phyloP scores from a whole-genome alignment of 148 eudicot species.

The Mesembryanthemum crystallinum region DNA sequence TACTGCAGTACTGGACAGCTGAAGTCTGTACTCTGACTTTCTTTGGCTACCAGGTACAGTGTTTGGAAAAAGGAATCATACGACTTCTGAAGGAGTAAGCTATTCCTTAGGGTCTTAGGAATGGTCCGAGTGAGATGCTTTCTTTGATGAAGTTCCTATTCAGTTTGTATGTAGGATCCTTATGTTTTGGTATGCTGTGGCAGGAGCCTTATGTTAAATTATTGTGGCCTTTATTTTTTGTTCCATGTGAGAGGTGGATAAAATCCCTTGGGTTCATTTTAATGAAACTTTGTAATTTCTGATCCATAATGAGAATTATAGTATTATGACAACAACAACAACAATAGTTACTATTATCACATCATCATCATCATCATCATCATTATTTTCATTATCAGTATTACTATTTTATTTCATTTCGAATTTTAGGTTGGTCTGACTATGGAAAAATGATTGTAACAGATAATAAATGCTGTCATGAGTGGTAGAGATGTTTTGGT shows the following conservation, averaged over 20 bases:
- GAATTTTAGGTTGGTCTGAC: conserved; percentile 11
- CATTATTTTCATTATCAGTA: not conserved
- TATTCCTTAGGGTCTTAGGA: too few relatives aligned
- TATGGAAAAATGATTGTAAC: conserved; percentile 18
- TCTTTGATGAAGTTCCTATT: not conserved
- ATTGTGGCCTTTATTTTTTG: not conserved
- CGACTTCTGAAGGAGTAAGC: too few relatives aligned
- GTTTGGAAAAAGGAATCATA: too few relatives aligned
- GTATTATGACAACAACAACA: not conserved
- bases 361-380: too few relatives aligned
- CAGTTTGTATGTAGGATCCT: not conserved
- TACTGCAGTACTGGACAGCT: too few relatives aligned
- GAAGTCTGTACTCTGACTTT: too few relatives aligned
- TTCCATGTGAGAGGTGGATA: not conserved
- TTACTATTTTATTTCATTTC: not conserved
- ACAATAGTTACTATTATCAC: too few relatives aligned
- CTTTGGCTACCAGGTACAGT: too few relatives aligned
- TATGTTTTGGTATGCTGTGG: too few relatives aligned
- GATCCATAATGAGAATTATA: not conserved
- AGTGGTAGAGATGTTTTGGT: conserved; percentile 92
- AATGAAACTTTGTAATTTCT: not conserved
- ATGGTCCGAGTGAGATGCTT: not conserved
- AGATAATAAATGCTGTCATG: conserved; percentile 93
- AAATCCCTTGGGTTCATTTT: not conserved
- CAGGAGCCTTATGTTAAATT: too few relatives aligned